Conservation (phyloP, 495 filamentous ascomycete species). For the Neurospora sp. region DNA sequence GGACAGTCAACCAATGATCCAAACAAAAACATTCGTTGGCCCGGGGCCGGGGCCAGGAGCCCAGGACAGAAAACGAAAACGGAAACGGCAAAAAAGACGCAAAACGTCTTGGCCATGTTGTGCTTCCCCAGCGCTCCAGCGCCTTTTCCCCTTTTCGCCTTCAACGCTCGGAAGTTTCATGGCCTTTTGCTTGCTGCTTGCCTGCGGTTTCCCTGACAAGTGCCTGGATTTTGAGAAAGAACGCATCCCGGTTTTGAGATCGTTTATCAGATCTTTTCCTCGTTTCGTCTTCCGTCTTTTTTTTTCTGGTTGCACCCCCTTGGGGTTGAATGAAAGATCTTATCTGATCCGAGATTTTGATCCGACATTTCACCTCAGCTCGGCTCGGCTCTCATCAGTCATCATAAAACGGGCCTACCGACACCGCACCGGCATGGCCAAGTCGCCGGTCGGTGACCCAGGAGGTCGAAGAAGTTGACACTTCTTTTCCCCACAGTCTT, state of each 20-base stretch:
- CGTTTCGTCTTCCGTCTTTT: neutral
- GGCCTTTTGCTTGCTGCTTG: neutral
- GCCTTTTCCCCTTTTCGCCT: neutral
- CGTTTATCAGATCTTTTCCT: neutral
- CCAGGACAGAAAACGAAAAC: neutral
- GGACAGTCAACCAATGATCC: neutral
- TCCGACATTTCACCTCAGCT: neutral
- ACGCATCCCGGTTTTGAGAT: neutral
- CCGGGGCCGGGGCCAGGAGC: neutral
- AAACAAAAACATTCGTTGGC: neutral
- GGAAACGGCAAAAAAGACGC: neutral
- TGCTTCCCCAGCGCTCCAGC: neutral
- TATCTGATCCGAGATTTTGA: conserved; percentile 9
- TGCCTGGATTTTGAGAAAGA: neutral
- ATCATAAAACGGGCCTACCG: neutral
- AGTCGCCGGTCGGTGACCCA: neutral
- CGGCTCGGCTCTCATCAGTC: neutral
- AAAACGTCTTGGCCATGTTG: neutral
- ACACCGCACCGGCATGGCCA: neutral
- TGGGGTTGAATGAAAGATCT: neutral
- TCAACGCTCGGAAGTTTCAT: neutral
- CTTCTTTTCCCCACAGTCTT: neutral
- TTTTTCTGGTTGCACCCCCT: neutral
- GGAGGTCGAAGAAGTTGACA: neutral
- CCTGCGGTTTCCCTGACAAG: neutral